phyloP scores from a whole-genome alignment of 2,329 filamentous ascomycete genomes.

The Claviceps digitariae region DNA sequence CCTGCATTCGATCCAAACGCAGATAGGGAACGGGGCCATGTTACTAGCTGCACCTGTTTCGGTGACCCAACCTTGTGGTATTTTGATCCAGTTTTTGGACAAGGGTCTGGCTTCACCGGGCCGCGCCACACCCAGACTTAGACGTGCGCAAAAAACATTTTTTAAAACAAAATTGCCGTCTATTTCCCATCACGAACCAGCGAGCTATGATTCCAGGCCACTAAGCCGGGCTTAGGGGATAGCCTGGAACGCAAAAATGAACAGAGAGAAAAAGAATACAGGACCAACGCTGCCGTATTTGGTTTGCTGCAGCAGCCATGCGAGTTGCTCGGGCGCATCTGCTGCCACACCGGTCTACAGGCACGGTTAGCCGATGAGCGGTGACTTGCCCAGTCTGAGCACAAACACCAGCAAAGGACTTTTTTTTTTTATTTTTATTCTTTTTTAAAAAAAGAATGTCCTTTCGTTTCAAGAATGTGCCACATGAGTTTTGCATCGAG shows the following conservation, averaged over 20 bases:
- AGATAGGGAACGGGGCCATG: no score
- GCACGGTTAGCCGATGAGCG: constrained; percentile 2
- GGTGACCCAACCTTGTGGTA: not conserved
- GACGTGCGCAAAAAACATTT: not conserved
- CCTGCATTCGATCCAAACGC: no score
- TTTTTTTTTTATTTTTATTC: no score
- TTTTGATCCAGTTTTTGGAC: not conserved
- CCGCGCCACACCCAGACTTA: not conserved
- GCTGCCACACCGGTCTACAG: constrained; percentile 6
- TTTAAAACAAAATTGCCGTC: no score
- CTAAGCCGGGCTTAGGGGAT: no score
- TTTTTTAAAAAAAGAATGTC: not conserved
- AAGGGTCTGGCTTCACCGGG: not conserved
- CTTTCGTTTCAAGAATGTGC: not conserved
- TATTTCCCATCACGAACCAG: not conserved
- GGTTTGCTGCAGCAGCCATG: constrained; percentile 2
- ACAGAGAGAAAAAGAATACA: not conserved
- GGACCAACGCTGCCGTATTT: not conserved
- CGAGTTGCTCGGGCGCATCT: not conserved
- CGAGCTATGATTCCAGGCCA: not conserved
- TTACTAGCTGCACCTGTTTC: not conserved
- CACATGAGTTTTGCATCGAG: not conserved
- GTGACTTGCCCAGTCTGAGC: not conserved
- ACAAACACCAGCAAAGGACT: not conserved
- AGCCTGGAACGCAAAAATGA: no score